Percentiles rank a stretch among this genome's conserved stretches.
phyloP scores from a whole-genome alignment of 176 grass and related monocot genomes.

The Lolium rigidum region DNA sequence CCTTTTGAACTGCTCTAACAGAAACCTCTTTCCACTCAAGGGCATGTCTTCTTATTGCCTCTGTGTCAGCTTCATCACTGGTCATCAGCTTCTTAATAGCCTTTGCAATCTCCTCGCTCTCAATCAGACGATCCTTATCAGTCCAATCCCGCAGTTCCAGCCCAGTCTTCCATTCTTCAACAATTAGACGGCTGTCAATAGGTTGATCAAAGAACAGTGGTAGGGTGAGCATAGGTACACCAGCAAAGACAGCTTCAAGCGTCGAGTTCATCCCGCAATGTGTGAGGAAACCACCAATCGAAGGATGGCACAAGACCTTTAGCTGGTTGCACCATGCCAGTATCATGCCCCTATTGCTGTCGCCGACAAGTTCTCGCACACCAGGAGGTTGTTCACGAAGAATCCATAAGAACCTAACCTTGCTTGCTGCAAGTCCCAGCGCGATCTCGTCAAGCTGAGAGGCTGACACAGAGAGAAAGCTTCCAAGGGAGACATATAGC shows the following conservation, averaged over 20 bases:
- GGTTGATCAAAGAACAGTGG: neutral
- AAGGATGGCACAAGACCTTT: constrained; percentile 44
- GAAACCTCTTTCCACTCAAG: constrained; percentile 49
- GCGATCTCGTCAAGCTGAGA: constrained; percentile 57
- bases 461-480: constrained; percentile 47
- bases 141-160: constrained; percentile 45
- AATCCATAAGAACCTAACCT: neutral
- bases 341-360: constrained; percentile 17
- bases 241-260: constrained; percentile 33
- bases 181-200: too few species aligned
- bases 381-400: constrained; percentile 15
- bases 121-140: constrained; percentile 32
- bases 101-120: constrained; percentile 43
- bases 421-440: constrained; percentile 40
- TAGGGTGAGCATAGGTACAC: constrained; percentile 43
- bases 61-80: constrained; percentile 29
- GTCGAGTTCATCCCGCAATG: constrained; percentile 66
- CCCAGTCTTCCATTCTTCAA: too few species aligned
- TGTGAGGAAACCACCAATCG: constrained; percentile 51
- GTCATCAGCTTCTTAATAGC: constrained; percentile 49
- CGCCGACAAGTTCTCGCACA: constrained; percentile 22
- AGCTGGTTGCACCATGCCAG: constrained; percentile 58
- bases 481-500: too few species aligned
- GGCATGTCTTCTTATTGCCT: constrained; percentile 46
- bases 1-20: constrained; percentile 21